These are phyloP conservation scores for Chlorella sp. DNA, from an alignment of 139 green algal species.

Conservation along the genomic window DNA sequence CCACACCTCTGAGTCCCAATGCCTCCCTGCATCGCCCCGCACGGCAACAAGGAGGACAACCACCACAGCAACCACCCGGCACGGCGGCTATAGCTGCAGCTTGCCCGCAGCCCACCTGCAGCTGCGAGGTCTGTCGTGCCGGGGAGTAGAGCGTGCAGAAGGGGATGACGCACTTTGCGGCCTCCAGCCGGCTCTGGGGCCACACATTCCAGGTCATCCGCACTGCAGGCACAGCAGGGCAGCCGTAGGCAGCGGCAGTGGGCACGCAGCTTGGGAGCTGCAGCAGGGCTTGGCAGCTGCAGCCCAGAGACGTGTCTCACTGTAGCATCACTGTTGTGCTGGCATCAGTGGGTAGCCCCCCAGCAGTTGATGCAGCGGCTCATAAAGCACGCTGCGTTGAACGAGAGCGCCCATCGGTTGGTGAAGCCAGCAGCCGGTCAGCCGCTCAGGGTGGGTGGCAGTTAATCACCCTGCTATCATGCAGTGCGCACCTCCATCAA, in stretches of 20 bases:
- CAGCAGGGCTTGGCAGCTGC: neutral
- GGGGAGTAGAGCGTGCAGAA: constrained; percentile 94
- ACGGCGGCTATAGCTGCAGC: neutral
- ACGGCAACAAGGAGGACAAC: too few relatives aligned
- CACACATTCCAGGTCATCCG: constrained; percentile 97
- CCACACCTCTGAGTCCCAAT: too few relatives aligned
- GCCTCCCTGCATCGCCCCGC: too few relatives aligned
- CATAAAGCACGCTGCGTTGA: too few relatives aligned
- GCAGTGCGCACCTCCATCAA: constrained; percentile 63
- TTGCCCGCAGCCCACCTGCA: constrained; percentile 69
- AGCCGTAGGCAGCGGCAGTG: neutral
- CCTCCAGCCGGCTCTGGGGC: constrained; percentile 93
- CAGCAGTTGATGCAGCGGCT: too few relatives aligned
- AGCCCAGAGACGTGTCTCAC: neutral
- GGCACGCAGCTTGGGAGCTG: neutral
- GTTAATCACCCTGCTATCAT: too few relatives aligned
- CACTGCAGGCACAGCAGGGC: constrained; percentile 46
- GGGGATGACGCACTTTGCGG: constrained; percentile 95
- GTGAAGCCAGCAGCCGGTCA: too few relatives aligned
- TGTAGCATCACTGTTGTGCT: too few relatives aligned
- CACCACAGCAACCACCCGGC: too few relatives aligned
- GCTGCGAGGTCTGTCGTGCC: constrained; percentile 78
- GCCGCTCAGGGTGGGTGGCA: too few relatives aligned
- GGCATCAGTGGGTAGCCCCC: too few relatives aligned
- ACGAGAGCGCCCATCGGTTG: too few relatives aligned